Evolutionary conservation across 495 filamentous ascomycete species (phyloP), one percentile per base, ranked within the genome.

Genomic region (Haplographium delicatum): DNA sequence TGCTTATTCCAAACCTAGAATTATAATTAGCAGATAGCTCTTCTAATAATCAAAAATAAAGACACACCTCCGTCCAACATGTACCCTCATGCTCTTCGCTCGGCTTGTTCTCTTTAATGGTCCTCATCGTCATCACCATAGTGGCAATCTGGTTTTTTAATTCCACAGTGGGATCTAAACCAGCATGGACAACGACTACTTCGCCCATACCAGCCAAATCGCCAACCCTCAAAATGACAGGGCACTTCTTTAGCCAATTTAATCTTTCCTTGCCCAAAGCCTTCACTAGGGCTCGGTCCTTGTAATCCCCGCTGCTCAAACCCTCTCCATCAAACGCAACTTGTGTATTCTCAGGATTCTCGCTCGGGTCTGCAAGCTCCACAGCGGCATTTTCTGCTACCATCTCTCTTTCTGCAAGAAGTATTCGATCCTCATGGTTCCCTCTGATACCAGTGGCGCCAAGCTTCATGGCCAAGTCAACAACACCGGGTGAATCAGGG

Each of bases 71-170:
- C 44, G 75, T 72, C 88, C 88, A 94, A 4, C 74, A 76, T 30
- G 69, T 73, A 25, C 84, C 85, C 2, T 79, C 67, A 37, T 69
- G 69, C 37, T 61, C 64, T 16, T 76, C 70, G 50, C 79, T 80
- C 3, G 85, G 85, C 4, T 85, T 67, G 2, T 78, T 80, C 18
- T 79, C 64, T 30, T 76, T 56, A 61, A 96, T 81, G 3, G 80
- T 88, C 40, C 88, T 81, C 89, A 98, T 95, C 58, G 86, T 91
- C 90, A 97, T 96, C 11, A 85, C 83, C 37, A 80, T 80, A 58
- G 78, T 79, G 0, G 89, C 83, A 66, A 95, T 87, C 57, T 95
- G 88, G 47, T 77, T 71, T 42, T 85, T 74, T 3, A 95, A 70
- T 0, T 74, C 63, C 5, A 95, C 70, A 0, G 78, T 85, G 0